Base-by-base conservation (phyloP, 306 rosid species). In the Sicyos baderoa region DNA sequence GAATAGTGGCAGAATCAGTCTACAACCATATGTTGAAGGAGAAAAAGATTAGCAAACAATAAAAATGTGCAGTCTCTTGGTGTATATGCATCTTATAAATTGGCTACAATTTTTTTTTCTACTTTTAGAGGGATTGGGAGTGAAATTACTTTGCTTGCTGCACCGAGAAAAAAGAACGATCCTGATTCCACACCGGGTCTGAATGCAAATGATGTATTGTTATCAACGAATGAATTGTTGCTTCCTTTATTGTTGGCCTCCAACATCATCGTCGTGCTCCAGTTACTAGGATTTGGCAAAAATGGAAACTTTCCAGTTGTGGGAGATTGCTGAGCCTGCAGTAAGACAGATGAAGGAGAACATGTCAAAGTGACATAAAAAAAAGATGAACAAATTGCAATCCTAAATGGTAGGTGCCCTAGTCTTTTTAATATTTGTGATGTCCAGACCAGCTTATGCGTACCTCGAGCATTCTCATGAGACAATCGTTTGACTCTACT, bases 271-370 rank as follows among this genome's bases (percentile, higher is more conserved):
- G 81, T 80, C 9, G 72, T 62, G 76, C 58, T 65, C 73, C 79
- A 76, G 42, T 62, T 47, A 68, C 75, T 78, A 48, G 84, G 80
- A 54, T 83, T 84, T 54, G 90, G 29, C 64, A 74, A 35, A 65
- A 92, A 89, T 9, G 83, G 77, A 71, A 86, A 86, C 77, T 87
- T 92, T 37, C 97, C 97, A 11, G 96, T 92, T 71, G 96, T 92
- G 77, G 97, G 97, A 76, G 97, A 92, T 72, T 87, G 95, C 64
- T 91, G 97, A 69, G 89, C 95, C 96, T 91, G 89, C 85, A 75
- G 76, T 66, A 70, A 54, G 64, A 82, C 72, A 77, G 79, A 71
- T 79, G 69, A 22, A 47, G 55, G 55, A 48, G 42, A 21, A 66
- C 71, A 64, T 17, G 70, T 44, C 70, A 64, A 62, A 17, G 35